A percentile compares a stretch with the other conserved stretches of the same genome.
Evolutionary conservation across 257 asterid genomes (phyloP).

Genomic region (Rauvolfia tetraphylla): DNA sequence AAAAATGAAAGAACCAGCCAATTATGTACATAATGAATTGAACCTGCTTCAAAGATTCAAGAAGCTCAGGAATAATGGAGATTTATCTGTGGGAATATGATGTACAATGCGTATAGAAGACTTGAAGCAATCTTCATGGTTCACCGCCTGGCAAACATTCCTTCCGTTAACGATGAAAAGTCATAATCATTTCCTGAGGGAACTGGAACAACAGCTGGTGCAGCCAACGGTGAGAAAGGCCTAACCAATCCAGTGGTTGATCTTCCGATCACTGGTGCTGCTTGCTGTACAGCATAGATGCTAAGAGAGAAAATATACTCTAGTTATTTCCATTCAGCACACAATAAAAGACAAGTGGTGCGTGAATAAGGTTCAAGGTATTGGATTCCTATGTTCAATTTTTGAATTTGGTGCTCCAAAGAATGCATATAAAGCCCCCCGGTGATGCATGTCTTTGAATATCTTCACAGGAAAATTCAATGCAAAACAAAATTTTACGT

Average conservation of each 20-base stretch:
- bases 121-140: not conserved
- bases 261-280: constrained; percentile 13
- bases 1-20: not conserved
- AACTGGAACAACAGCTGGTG: constrained; percentile 16
- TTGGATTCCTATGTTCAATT: not conserved
- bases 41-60: not conserved
- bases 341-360: not conserved
- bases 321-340: not conserved
- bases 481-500: not conserved
- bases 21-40: not conserved
- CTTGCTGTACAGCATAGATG: constrained; percentile 10
- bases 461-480: not conserved
- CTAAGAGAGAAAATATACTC: not conserved
- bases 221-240: constrained; percentile 19
- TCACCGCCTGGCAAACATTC: constrained; percentile 27
- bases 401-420: not conserved
- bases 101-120: not conserved
- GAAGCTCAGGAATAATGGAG: not conserved
- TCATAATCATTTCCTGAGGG: constrained; percentile 25
- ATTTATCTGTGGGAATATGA: not conserved
- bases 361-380: not conserved
- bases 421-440: not conserved
- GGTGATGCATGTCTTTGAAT: not conserved
- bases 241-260: constrained; percentile 15
- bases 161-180: constrained; percentile 25